Base-by-base conservation (phyloP, 1,139 yeast genomes). In the Geotrichum citri-aurantii region DNA sequence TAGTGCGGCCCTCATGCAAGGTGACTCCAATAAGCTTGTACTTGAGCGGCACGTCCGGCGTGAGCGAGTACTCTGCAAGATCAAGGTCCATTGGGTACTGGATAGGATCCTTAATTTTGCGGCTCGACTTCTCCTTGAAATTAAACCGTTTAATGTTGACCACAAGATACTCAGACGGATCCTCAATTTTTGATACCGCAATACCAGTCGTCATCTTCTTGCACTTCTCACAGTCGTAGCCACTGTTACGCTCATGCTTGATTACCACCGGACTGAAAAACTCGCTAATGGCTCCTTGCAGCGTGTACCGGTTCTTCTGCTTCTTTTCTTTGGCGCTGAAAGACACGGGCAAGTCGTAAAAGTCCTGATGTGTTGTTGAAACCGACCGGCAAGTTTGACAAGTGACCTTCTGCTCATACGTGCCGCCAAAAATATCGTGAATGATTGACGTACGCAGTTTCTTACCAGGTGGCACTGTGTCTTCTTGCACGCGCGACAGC, bases 341-440 rank as follows among this genome's bases (percentile, higher is more conserved):
- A 29, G 74, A 68, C 54, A 93, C 79, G 6, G 97, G 88, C 61
- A 93, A 77, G 73, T 93, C 99, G 71, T 92, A 92, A 69, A 93
- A 88, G 71, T 95, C 97, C 73, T 93, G 99, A 65, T 86, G 85
- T 11, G 99, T 93, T 54, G 83, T 83, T n/a, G 96, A 88, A 23
- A 88, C 83, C 66, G 87, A 83, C 19, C 85, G 82, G 75, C 99
- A 93, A 57, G 77, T 81, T 63, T 81, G 81, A 75, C 99, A 93
- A 0, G 89, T 84, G 46, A 93, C 95, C 52, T 83, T 80, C 74
- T 93, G 99, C 65, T 86, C 82, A 61, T 92, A 76, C 55, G 89
- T 75, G 2, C 99, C 99, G 29, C 98, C 99, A 74, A 93, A 93
- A 23, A 93, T 88, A 69, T 92, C 97, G 72, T 93, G 92, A 24